Conservation (phyloP, 805 yeast species). For the Lipomyces chichibuensis region DNA sequence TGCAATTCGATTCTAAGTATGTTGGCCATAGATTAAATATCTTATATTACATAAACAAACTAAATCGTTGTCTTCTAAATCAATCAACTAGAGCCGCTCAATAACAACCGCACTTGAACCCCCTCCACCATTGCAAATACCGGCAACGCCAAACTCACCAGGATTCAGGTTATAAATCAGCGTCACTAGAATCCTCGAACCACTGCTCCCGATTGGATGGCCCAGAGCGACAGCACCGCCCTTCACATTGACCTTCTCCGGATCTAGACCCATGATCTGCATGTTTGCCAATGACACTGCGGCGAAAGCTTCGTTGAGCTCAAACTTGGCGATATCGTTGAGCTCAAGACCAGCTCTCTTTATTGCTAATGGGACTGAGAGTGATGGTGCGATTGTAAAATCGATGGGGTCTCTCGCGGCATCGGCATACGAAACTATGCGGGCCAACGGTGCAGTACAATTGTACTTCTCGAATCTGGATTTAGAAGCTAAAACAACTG, state of each 20-base stretch:
- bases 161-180: slow-evolving; percentile 51
- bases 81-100: background rate
- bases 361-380: slow-evolving; percentile 89
- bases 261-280: slow-evolving; percentile 61
- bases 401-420: slow-evolving; percentile 91
- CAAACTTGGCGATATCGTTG: slow-evolving; percentile 77
- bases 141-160: slow-evolving; percentile 88
- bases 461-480: slow-evolving; percentile 65
- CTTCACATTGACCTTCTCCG: slow-evolving; percentile 77
- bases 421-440: slow-evolving; percentile 89
- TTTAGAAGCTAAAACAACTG: slow-evolving; percentile 80
- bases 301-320: slow-evolving; percentile 92
- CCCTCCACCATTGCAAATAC: slow-evolving; percentile 98
- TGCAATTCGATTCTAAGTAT: background rate
- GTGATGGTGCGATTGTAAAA: slow-evolving; percentile 90
- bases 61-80: slow-evolving; percentile 41
- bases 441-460: slow-evolving; percentile 69
- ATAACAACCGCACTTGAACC: slow-evolving; percentile 87
- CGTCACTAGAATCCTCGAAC: slow-evolving; percentile 81
- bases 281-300: slow-evolving; percentile 89
- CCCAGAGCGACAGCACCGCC: slow-evolving; percentile 98
- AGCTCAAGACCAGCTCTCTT: slow-evolving; percentile 70
- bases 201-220: slow-evolving; percentile 93
- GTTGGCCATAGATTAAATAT: background rate
- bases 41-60: background rate